Evolutionary conservation across 176 grass and related monocot genomes (phyloP).

Genomic region (Hordeum vulgare): MorexV3_pseudomolecules_assembly NC_058519.1:586361665-586362164

Average conservation of each 20-base stretch:
- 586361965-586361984: neutral
- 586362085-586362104: too few species aligned
- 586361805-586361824: neutral
- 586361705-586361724: too few species aligned
- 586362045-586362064: neutral
- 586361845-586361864: neutral
- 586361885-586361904: slow-evolving; percentile 22
- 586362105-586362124: slow-evolving; percentile 1
- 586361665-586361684: too few species aligned
- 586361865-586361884: slow-evolving; percentile 10
- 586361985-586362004: neutral
- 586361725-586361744: neutral
- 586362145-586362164: slow-evolving; percentile 9
- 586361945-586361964: neutral
- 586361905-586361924: neutral
- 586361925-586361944: too few species aligned
- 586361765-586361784: too few species aligned
- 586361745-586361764: neutral
- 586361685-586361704: too few species aligned
- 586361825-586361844: neutral
- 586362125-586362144: neutral
- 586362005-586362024: neutral
- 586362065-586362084: neutral
- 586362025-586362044: slow-evolving; percentile 1
- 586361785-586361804: too few species aligned